Conservation (phyloP, 2,329 filamentous ascomycete species). For the Colletotrichum lupini region DNA sequence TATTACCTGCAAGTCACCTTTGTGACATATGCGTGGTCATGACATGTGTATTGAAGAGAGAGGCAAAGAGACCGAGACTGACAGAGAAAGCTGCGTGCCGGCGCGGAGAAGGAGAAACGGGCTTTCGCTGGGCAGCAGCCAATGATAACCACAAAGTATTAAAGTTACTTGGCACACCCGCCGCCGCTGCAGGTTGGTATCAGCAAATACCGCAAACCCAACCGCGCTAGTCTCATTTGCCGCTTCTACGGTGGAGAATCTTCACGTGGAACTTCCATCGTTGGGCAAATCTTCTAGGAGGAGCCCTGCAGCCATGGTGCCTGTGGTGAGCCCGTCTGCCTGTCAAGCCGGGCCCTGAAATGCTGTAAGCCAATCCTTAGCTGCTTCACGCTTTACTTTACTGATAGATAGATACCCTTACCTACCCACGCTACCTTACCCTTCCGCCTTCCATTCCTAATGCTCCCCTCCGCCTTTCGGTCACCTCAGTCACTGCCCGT, state of each 20-base stretch:
- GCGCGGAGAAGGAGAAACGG: neutral
- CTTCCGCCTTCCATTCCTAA: too few relatives aligned
- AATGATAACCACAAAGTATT: constrained; percentile 9
- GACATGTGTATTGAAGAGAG: neutral
- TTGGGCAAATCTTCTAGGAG: constrained; percentile 7
- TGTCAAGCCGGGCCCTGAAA: constrained; percentile 17
- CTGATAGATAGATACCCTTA: constrained; percentile 7
- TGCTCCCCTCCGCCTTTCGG: neutral
- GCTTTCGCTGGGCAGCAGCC: neutral
- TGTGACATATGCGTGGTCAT: too few relatives aligned
- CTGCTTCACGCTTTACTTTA: neutral
- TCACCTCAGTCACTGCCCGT: constrained; percentile 4
- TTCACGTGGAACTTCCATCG: constrained; percentile 29
- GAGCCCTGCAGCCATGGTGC: constrained; percentile 11
- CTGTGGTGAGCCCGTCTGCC: neutral
- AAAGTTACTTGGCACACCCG: constrained; percentile 5
- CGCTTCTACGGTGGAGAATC: constrained; percentile 23
- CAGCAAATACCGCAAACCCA: constrained; percentile 15
- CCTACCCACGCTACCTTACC: neutral
- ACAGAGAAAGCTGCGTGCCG: neutral
- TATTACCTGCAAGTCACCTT: too few relatives aligned
- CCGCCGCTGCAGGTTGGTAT: neutral
- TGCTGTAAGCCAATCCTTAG: neutral
- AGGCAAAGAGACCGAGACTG: neutral
- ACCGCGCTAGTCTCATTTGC: constrained; percentile 25